Evolutionary conservation across 805 yeast species (phyloP), one percentile per base, ranked within the genome.

Genomic region (Debaryomyces castellii): DNA sequence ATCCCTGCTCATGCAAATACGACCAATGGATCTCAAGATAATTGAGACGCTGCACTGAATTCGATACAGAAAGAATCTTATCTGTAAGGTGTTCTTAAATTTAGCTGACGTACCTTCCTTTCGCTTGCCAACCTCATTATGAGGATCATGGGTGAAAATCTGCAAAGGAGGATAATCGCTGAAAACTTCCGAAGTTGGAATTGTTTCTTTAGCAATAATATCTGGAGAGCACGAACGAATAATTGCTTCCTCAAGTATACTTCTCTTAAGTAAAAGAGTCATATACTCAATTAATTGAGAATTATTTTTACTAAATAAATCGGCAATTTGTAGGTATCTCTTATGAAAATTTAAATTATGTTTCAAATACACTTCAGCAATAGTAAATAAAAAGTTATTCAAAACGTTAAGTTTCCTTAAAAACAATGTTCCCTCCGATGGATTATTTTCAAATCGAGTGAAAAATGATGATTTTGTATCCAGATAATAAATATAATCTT

Each of bases 21-120:
- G 66, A 5, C 76, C 62, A 20, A 80, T 51, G 5, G 78, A 67
- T 41, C 74, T 64, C 40, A 77, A 71, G 2, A 78, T 49, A 28
- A 69, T 64, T 1, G 78, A 52, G 2, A 74, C 60, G 24, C 71
- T 64, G 5, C 73, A 64, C 50, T 81, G 85, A 22, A 81, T 61
- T 25, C 78, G 70, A 41, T 75, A 70, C 25, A 71, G 60, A 32
- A 83, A 70, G 48, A 71, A 72, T 44, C 89, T 72, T 9, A 82
- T 59, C 50, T 83, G 81, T 2, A 79, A 63, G 0, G 85, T 66
- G 54, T 86, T 87, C 51, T 85, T 85, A 63, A 71, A 81, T 52
- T 81, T 82, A 0, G 86, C 78, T 34, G 81, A 72, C 0, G 80
- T 76, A 34, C 73, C 74, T 28, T 73, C 75, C 46, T 70, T 62